Percentiles rank a stretch among this genome's conserved stretches.
phyloP scores from a whole-genome alignment of 768 basidiomycete genomes.

The Lenzites betulinus region DNA sequence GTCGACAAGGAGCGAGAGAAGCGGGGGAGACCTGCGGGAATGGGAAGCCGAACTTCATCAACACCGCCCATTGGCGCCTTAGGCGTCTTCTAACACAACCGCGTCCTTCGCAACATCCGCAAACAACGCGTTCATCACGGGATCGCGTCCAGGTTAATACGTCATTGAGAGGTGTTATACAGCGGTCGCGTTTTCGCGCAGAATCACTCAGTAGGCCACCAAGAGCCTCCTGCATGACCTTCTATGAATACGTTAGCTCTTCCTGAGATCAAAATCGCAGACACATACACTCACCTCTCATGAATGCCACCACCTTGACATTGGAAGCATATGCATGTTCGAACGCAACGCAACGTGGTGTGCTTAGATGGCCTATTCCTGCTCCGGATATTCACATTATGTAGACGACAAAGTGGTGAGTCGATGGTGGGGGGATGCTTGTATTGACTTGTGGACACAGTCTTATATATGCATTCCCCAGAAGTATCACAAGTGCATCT shows the following conservation, averaged over 20 bases:
- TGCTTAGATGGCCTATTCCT: too few species aligned
- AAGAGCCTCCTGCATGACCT: neutral
- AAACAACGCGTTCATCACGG: constrained; percentile 24
- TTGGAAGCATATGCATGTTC: too few species aligned
- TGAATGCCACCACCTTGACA: too few species aligned
- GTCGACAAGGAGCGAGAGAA: constrained; percentile 26
- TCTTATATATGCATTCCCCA: neutral
- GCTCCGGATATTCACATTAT: too few species aligned
- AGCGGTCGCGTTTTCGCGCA: too few species aligned
- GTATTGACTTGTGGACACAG: neutral
- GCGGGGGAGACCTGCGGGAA: neutral
- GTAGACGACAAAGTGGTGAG: too few species aligned
- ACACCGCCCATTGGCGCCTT: constrained; percentile 16
- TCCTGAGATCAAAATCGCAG: neutral
- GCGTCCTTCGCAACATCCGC: constrained; percentile 7
- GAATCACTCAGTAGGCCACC: too few species aligned
- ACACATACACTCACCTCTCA: neutral
- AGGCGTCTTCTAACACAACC: constrained; percentile 20
- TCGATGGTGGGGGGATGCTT: too few species aligned
- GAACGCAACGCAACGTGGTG: too few species aligned
- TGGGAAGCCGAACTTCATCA: constrained; percentile 19
- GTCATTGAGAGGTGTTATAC: too few species aligned
- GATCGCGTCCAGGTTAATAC: neutral
- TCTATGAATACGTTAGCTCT: neutral
- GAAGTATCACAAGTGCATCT: neutral